Percentiles rank a stretch among this genome's conserved stretches.
Conservation (phyloP, 352 stramenopile species). For the Globisporangium apiculatum region DNA sequence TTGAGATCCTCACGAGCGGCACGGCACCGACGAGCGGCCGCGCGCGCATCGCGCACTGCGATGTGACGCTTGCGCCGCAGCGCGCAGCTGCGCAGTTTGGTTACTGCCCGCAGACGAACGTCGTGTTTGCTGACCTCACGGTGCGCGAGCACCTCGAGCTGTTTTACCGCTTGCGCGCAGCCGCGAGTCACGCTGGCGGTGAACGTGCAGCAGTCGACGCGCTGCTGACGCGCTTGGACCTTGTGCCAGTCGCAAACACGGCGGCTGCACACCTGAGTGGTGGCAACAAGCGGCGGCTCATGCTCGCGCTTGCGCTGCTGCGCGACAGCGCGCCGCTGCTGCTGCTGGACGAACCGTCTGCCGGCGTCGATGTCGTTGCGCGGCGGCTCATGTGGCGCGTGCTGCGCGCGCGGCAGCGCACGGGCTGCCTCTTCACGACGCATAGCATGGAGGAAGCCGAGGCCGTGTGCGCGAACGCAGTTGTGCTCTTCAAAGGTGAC, state of each 20-base stretch:
- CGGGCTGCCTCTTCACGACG: slow-evolving; percentile 86
- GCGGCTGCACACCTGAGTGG: slow-evolving; percentile 36
- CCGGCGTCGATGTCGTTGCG: slow-evolving; percentile 92
- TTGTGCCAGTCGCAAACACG: slow-evolving; percentile 42
- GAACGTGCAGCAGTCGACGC: not conserved
- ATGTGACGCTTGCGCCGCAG: not conserved
- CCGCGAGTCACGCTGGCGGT: slow-evolving; percentile 13
- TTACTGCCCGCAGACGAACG: slow-evolving; percentile 92
- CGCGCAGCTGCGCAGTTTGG: slow-evolving; percentile 40
- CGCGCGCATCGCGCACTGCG: slow-evolving; percentile 13
- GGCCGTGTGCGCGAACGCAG: slow-evolving; percentile 58
- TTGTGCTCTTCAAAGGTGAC: slow-evolving; percentile 87
- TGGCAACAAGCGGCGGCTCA: slow-evolving; percentile 95
- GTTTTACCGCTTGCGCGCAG: slow-evolving; percentile 88
- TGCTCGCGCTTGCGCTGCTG: slow-evolving; percentile 91
- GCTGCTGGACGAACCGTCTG: slow-evolving; percentile 95
- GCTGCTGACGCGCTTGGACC: slow-evolving; percentile 48
- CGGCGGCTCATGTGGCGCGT: slow-evolving; percentile 94
- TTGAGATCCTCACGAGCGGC: slow-evolving; percentile 59
- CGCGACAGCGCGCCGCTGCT: slow-evolving; percentile 86
- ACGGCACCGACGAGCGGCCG: slow-evolving; percentile 20
- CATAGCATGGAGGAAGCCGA: slow-evolving; percentile 93
- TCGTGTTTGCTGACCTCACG: slow-evolving; percentile 79
- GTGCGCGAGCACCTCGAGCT: slow-evolving; percentile 86
- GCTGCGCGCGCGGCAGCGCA: slow-evolving; percentile 45